phyloP scores from a whole-genome alignment of 1,139 yeast species.

The Protomyces inouyei region DNA sequence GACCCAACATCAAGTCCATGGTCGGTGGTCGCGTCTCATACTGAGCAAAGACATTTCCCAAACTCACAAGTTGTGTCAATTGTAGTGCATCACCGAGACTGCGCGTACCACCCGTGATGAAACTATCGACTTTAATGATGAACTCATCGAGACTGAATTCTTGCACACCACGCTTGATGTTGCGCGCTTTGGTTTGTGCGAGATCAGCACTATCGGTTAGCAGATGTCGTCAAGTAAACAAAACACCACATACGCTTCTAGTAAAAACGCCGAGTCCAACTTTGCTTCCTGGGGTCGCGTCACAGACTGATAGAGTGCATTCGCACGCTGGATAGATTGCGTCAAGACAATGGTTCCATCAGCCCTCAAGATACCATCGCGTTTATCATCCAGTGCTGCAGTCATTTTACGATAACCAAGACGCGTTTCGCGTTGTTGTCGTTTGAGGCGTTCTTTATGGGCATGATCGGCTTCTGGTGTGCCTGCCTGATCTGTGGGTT shows the following conservation, averaged over 20 bases:
- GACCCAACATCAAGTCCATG: slow-evolving; percentile 30
- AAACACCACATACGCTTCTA: slow-evolving; percentile 4
- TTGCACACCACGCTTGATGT: slow-evolving; percentile 27
- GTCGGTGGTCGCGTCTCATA: slow-evolving; percentile 29
- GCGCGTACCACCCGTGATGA: not conserved
- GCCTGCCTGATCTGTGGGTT: not conserved
- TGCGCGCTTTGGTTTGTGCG: slow-evolving; percentile 28
- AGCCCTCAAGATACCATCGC: slow-evolving; percentile 9
- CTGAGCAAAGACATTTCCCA: slow-evolving; percentile 40
- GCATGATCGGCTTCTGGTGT: not conserved
- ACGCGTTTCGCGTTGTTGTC: slow-evolving; percentile 2
- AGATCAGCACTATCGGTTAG: slow-evolving; percentile 15
- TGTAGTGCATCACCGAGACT: not conserved
- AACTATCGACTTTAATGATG: slow-evolving; percentile 22
- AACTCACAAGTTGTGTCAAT: slow-evolving; percentile 29
- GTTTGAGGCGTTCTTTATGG: not conserved
- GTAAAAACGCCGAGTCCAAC: slow-evolving; percentile 28
- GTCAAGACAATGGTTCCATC: not conserved
- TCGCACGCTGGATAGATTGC: slow-evolving; percentile 13
- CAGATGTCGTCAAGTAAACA: not conserved
- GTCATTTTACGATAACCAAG: not conserved
- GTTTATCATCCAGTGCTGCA: slow-evolving; percentile 9
- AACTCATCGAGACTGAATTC: slow-evolving; percentile 27
- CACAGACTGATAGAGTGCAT: slow-evolving; percentile 11
- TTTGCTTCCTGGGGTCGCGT: slow-evolving; percentile 30